Conservation (phyloP, 2,329 filamentous ascomycete species). For the Aspergillus brunneoviolaceus region DNA sequence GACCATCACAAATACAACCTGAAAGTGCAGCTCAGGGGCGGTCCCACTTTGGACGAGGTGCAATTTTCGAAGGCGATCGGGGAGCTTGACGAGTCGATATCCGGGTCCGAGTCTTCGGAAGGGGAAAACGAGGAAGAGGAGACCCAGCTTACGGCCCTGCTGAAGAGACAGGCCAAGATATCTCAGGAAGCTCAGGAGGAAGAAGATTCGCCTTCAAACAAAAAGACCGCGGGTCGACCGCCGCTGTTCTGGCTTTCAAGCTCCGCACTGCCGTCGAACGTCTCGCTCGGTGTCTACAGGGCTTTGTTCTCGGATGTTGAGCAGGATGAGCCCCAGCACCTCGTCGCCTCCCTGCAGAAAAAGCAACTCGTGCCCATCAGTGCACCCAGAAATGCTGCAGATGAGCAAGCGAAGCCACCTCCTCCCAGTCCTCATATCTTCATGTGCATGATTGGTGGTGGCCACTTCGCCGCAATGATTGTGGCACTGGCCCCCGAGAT, state of each 20-base stretch:
- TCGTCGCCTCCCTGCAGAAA: slow-evolving; percentile 67
- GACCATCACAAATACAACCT: slow-evolving; percentile 94
- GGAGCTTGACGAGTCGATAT: slow-evolving; percentile 89
- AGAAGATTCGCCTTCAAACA: slow-evolving; percentile 45
- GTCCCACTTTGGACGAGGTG: slow-evolving; percentile 67
- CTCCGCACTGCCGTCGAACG: slow-evolving; percentile 70
- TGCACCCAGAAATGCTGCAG: slow-evolving; percentile 36
- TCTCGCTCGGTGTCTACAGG: slow-evolving; percentile 81
- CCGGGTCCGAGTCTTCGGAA: slow-evolving; percentile 67
- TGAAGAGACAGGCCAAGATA: slow-evolving; percentile 80
- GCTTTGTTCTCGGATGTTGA: slow-evolving; percentile 75
- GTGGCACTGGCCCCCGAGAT: slow-evolving; percentile 82
- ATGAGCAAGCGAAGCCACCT: slow-evolving; percentile 45
- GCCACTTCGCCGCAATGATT: slow-evolving; percentile 96
- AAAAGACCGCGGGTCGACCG: slow-evolving; percentile 61
- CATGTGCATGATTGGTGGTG: slow-evolving; percentile 97
- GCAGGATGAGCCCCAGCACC: slow-evolving; percentile 60
- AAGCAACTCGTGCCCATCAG: slow-evolving; percentile 72
- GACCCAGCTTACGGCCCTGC: slow-evolving; percentile 66
- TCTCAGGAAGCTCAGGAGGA: slow-evolving; percentile 52
- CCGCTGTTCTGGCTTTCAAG: slow-evolving; percentile 86
- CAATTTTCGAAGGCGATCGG: slow-evolving; percentile 87
- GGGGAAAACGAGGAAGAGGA: slow-evolving; percentile 63
- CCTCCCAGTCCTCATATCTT: slow-evolving; percentile 77
- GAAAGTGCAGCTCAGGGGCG: slow-evolving; percentile 81